phyloP scores from a whole-genome alignment of 805 yeast species.

The Barnettozyma siamensis region DNA sequence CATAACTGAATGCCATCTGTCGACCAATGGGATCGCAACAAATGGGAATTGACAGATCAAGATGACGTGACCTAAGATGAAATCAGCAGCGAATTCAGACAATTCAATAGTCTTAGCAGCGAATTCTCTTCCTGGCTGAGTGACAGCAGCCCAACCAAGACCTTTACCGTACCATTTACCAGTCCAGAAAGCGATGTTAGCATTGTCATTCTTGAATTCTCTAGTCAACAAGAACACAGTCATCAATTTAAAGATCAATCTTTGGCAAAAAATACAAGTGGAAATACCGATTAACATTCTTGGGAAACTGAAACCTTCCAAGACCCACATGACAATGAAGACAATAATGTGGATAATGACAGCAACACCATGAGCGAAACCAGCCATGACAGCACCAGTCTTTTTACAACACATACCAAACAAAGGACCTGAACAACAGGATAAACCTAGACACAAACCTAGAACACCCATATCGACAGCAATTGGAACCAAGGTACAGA shows the following conservation, averaged over 20 bases:
- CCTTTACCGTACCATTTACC: conserved; percentile 98
- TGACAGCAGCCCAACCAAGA: conserved; percentile 87
- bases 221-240: conserved; percentile 77
- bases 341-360: conserved; percentile 81
- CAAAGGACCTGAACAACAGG: conserved; percentile 97
- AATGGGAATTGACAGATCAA: conserved; percentile 87
- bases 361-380: conserved; percentile 91
- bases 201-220: conserved; percentile 92
- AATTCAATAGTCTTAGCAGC: conserved; percentile 89
- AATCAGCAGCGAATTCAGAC: conserved; percentile 96
- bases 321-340: conserved; percentile 95
- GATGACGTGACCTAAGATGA: conserved; percentile 84
- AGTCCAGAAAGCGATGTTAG: conserved; percentile 99
- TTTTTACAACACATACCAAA: conserved; percentile 93
- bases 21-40: conserved; percentile 78
- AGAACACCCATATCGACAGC: conserved; percentile 84
- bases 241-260: conserved; percentile 79
- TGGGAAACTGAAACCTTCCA: conserved; percentile 86
- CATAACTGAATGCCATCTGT: conserved; percentile 97
- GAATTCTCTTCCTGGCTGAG: conserved; percentile 95
- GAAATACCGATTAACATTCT: conserved; percentile 83
- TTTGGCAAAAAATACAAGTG: conserved; percentile 81
- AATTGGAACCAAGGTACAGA: conserved; percentile 87
- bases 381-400: conserved; percentile 94
- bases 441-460: conserved; percentile 67